Base-by-base conservation (phyloP, 345 rosid species). In the Linum lewisii region DNA sequence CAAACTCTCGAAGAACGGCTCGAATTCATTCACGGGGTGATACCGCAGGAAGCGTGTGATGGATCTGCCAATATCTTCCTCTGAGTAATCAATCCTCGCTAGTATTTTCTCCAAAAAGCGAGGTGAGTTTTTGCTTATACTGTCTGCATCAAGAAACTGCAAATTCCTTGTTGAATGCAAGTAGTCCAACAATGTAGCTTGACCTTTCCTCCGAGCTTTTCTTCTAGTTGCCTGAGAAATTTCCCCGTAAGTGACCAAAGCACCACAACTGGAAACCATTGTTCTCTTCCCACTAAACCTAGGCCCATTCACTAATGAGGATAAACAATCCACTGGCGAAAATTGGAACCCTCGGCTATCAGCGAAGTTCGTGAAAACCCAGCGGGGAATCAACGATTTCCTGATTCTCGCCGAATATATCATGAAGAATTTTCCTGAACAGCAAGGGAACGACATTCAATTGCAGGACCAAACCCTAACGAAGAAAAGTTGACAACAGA, bases 11-110 rank as follows among this genome's bases (percentile, higher is more conserved):
- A 79, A 81, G 77, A 88, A 91, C 16, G 90, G 91, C 70, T 91
- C 96, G 25, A 85, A 88, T 73, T 91, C 98, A 62, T 88, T 91
- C 61, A 88, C 78, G 45, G 96, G 96, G 55, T 83, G 81, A 60
- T 81, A 88, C 37, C 81, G 78, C 59, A 91, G 61, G 67, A 70
- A 81, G 65, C 82, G 87, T 2, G 74, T 19, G 37, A 86, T 36
- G 0, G 82, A 71, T 15, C 24, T 19, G 10, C 72, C 70, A 32
- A 78, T 54, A 72, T 82, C 81, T 24, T 47, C 69, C 52, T 62
- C 75, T 47, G 22, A 32, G 26, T 42, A 42, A 42, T 64, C 68
- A 24, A 79, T 65, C 54, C 72, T 81, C 23, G 73, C 51, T 51
- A 91, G 26, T 1, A 88, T 62, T 56, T 64, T 58, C 36, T 52